phyloP scores from a whole-genome alignment of 805 yeast genomes.

The Ogataea glucozyma region DNA sequence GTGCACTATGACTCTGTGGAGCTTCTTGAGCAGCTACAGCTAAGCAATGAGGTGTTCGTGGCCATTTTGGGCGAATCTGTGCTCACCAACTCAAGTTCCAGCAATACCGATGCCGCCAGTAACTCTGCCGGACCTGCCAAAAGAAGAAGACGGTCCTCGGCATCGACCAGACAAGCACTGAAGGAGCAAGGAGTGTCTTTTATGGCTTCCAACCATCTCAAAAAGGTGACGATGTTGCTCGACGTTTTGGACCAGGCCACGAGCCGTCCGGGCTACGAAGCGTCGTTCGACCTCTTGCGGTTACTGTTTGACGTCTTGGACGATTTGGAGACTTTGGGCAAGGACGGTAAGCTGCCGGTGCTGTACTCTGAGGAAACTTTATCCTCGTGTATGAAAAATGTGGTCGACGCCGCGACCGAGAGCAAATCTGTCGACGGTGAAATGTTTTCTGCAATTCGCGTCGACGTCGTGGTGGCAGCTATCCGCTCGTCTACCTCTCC shows the following conservation, averaged over 20 bases:
- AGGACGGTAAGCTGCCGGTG: constrained; percentile 89
- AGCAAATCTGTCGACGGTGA: too few relatives aligned
- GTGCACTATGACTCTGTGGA: constrained; percentile 54
- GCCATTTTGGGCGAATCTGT: constrained; percentile 53
- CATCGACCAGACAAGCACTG: constrained; percentile 73
- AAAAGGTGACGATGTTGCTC: constrained; percentile 72
- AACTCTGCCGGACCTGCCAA: constrained; percentile 50
- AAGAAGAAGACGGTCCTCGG: constrained; percentile 81
- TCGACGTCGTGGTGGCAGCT: constrained; percentile 87
- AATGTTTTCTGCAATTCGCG: constrained; percentile 73
- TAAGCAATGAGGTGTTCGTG: constrained; percentile 59
- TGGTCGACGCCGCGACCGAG: too few relatives aligned
- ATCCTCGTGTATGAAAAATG: constrained; percentile 78
- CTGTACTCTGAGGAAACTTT: constrained; percentile 87
- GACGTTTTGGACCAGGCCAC: constrained; percentile 68
- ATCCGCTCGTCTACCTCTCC: constrained; percentile 89
- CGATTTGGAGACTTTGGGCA: constrained; percentile 81
- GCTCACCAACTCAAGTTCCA: neutral
- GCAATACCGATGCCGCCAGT: constrained; percentile 36
- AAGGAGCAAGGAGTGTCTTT: constrained; percentile 68
- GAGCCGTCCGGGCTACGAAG: constrained; percentile 23
- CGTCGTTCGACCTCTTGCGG: constrained; percentile 40
- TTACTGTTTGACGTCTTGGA: constrained; percentile 59
- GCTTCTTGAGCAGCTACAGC: constrained; percentile 51
- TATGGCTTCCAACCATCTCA: constrained; percentile 76